Evolutionary conservation across 345 rosid species (phyloP).

Genomic region (Cochlearia excelsa): DNA sequence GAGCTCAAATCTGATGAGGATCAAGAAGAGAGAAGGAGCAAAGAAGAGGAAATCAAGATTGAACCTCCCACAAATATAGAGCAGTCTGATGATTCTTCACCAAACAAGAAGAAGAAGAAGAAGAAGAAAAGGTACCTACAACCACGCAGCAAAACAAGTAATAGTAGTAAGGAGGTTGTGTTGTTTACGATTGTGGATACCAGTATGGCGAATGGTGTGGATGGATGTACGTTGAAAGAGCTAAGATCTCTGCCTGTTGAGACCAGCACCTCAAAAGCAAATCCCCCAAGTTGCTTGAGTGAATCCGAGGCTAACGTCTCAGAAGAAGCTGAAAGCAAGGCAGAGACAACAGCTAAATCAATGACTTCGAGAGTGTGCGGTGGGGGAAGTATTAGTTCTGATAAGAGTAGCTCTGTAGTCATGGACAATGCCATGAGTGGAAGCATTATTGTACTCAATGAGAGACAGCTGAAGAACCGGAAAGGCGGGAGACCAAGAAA

Average conservation of each 20-base stretch:
- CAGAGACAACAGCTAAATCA: conserved; percentile 40
- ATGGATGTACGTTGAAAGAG: conserved; percentile 41
- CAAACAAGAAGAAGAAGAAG: conserved; percentile 29
- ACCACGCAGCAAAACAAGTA: conserved; percentile 50
- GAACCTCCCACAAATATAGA: conserved; percentile 25
- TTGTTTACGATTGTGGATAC: conserved; percentile 65
- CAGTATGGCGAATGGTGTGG: conserved; percentile 41
- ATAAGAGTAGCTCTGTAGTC: conserved; percentile 31
- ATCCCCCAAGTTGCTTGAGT: conserved; percentile 38
- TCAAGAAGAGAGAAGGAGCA: conserved; percentile 24
- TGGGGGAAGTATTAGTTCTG: conserved; percentile 36
- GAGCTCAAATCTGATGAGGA: conserved; percentile 47
- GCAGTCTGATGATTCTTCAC: conserved; percentile 30
- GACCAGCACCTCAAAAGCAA: conserved; percentile 24
- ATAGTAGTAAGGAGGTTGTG: conserved; percentile 27
- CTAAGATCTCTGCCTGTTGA: conserved; percentile 53
- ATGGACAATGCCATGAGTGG: conserved; percentile 24
- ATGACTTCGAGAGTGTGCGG: conserved; percentile 35
- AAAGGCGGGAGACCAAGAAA: conserved; percentile 34
- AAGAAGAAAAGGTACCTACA: conserved; percentile 47
- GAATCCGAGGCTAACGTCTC: conserved; percentile 44
- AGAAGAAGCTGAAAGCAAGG: conserved; percentile 40
- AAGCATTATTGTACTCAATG: conserved; percentile 22
- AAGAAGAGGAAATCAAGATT: conserved; percentile 39
- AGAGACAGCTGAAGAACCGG: conserved; percentile 31